These are phyloP conservation scores for Stentor roeselii DNA, from an alignment of 73 alveolate species.

Conservation along the genomic window DNA sequence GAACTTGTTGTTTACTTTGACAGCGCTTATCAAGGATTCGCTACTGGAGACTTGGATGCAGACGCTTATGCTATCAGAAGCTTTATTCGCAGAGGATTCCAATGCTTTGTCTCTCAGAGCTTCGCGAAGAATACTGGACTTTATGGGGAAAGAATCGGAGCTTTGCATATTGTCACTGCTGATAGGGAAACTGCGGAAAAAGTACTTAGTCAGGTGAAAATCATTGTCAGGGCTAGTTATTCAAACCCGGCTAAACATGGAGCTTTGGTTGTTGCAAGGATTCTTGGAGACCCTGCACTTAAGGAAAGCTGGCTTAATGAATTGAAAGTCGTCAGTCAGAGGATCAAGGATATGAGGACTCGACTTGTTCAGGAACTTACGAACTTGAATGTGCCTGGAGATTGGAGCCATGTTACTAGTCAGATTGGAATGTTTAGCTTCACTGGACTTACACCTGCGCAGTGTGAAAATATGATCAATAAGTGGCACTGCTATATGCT, in stretches of 20 bases:
- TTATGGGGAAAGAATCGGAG: slow-evolving; percentile 96
- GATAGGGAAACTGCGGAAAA: slow-evolving; percentile 81
- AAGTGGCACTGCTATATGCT: slow-evolving; percentile 84
- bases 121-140: slow-evolving; percentile 97
- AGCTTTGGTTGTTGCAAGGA: slow-evolving; percentile 79
- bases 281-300: slow-evolving; percentile 70
- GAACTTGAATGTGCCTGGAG: slow-evolving; percentile 65
- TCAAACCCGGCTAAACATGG: slow-evolving; percentile 95
- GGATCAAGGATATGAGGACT: slow-evolving; percentile 87
- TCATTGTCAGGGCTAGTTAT: slow-evolving; percentile 81
- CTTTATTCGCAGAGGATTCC: slow-evolving; percentile 85
- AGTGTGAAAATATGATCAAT: slow-evolving; percentile 72
- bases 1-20: slow-evolving; percentile 92
- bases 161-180: slow-evolving; percentile 79
- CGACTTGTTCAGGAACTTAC: slow-evolving; percentile 69
- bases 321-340: slow-evolving; percentile 73
- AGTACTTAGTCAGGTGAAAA: slow-evolving; percentile 65
- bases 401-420: slow-evolving; percentile 85
- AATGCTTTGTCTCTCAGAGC: slow-evolving; percentile 87
- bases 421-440: slow-evolving; percentile 96
- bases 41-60: slow-evolving; percentile 90
- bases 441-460: slow-evolving; percentile 94
- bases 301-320: slow-evolving; percentile 85
- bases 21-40: slow-evolving; percentile 97
- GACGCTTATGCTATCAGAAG: slow-evolving; percentile 88